Evolutionary conservation across 805 yeast genomes (phyloP), one percentile per base, ranked within the genome.

Genomic region (Sugiyamaella floridensis): DNA sequence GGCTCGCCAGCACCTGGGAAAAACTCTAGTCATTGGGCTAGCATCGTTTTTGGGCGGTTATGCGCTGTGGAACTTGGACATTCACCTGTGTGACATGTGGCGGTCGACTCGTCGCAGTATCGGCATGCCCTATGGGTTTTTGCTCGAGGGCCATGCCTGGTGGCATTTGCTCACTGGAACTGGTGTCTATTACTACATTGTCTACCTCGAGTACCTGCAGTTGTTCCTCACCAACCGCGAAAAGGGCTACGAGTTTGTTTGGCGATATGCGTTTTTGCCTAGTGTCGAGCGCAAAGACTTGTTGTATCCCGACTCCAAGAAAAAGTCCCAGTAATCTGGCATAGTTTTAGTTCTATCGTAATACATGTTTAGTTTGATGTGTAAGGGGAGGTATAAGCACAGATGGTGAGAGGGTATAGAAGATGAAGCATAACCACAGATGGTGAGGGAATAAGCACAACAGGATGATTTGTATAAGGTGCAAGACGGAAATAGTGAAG

Each of bases 121-220:
- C 12, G 95, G 97, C 2, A 77, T 85, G 71, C 97, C 97, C 1
- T 78, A 84, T 50, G 98, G 98, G 1, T 78, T 89, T 55, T 58
- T 92, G 2, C 73, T 92, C 37, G 98, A 92, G 68, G 85, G 95
- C 28, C 98, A 92, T 63, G 96, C 95, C 20, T 92, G 97, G 97
- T 92, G 98, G 98, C 98, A 92, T 65, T 71, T 86, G 10, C 76
- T 86, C 58, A 86, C 93, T 0, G 59, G 60, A 16, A 37, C 45
- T 40, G 59, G 56, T 1, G 93, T 92, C 10, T 92, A 92, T 68
- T 85, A 76, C 65, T 90, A 88, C 70, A 77, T 90, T 58, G 81
- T 86, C 2, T 89, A 85, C 64, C 77, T 86, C 63, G 90, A 89
- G 71, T 80, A 85, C 57, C 71, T 90, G 56, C 76, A 92, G 59